Evolutionary conservation across 768 basidiomycete genomes (phyloP).

Genomic region (Cubamyces sp.): DNA sequence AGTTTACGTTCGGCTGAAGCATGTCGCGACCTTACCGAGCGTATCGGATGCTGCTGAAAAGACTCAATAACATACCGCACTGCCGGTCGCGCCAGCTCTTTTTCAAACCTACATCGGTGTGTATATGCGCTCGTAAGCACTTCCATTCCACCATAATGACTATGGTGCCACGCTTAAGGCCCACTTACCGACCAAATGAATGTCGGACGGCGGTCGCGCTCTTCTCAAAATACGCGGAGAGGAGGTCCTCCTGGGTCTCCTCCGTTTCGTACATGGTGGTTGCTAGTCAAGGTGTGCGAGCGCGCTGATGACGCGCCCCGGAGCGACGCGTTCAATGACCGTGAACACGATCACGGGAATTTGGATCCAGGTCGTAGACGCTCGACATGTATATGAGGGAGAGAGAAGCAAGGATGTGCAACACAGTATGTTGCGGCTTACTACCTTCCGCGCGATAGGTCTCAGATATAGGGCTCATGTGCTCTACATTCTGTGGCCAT

Average conservation of each 20-base stretch:
- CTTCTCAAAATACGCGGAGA: slow-evolving; percentile 28
- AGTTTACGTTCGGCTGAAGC: neutral
- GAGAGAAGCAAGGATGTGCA: too few relatives aligned
- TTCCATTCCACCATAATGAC: neutral
- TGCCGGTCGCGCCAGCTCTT: slow-evolving; percentile 17
- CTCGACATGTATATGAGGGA: too few relatives aligned
- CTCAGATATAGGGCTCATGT: too few relatives aligned
- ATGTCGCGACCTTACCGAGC: slow-evolving; percentile 21
- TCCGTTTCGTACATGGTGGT: slow-evolving; percentile 4
- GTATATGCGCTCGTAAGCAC: neutral
- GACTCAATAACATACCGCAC: slow-evolving; percentile 10
- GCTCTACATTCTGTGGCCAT: too few relatives aligned
- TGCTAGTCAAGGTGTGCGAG: neutral
- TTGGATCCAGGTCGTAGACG: too few relatives aligned
- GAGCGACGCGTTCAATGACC: slow-evolving; percentile 6
- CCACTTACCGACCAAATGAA: slow-evolving; percentile 23
- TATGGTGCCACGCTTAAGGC: neutral
- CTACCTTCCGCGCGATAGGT: too few relatives aligned
- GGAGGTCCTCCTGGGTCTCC: slow-evolving; percentile 17
- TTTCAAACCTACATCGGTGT: slow-evolving; percentile 20
- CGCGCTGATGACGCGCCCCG: slow-evolving; percentile 6
- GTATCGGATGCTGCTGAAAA: slow-evolving; percentile 23
- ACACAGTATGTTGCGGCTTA: too few relatives aligned
- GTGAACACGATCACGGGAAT: slow-evolving; percentile 11
- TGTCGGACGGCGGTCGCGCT: slow-evolving; percentile 23